Evolutionary conservation across 495 filamentous ascomycete genomes (phyloP).

Genomic region (Friedmanniomyces endolithicus): DNA sequence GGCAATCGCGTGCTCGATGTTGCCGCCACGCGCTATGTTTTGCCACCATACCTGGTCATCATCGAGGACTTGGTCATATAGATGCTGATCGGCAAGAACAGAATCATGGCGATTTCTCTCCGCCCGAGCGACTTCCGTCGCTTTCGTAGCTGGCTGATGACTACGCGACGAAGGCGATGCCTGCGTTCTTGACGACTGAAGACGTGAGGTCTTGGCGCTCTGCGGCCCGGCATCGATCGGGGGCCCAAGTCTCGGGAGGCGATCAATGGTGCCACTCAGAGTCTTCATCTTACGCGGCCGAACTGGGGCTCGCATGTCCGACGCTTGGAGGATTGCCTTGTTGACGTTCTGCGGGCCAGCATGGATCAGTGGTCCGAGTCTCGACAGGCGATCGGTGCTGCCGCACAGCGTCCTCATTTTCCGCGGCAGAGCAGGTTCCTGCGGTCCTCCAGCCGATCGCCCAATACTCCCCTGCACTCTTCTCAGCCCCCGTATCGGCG

Average conservation of each 20-base stretch:
- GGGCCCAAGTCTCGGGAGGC: not conserved
- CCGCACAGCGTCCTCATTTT: not conserved
- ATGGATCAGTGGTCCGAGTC: not conserved
- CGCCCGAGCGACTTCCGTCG: not conserved
- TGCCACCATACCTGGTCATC: not conserved
- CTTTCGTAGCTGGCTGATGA: not conserved
- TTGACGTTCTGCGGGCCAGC: not conserved
- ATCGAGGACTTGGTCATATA: not conserved
- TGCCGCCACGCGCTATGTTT: no score
- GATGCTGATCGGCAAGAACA: not conserved
- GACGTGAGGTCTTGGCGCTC: not conserved
- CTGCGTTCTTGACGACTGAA: no score
- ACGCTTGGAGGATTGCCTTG: no score
- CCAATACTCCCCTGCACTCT: not conserved
- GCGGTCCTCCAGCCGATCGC: not conserved
- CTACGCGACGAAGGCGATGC: no score
- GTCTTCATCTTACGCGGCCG: not conserved
- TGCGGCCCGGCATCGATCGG: not conserved
- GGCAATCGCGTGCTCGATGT: no score
- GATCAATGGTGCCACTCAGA: not conserved
- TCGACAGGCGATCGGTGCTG: not conserved
- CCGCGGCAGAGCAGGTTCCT: not conserved
- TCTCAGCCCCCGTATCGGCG: not conserved
- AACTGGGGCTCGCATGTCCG: not conserved
- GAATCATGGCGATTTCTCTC: no score